Conservation (phyloP, 106 monocot species). For the Dioscorea alata region DNA sequence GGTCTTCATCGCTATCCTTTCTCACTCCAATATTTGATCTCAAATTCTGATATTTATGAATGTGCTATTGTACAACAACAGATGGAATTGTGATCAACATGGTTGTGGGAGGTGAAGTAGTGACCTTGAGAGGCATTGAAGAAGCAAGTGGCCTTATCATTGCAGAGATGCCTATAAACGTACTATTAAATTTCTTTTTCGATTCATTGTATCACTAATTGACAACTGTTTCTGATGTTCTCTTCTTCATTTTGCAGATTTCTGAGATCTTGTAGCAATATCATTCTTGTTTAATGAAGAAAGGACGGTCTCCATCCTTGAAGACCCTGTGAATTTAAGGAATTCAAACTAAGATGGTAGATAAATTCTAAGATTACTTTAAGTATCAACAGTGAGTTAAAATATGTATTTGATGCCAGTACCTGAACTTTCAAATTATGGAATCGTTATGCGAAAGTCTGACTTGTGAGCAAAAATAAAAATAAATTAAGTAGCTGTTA, state of each 20-base stretch:
- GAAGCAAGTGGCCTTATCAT: constrained; percentile 72
- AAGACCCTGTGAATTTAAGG: too few species aligned
- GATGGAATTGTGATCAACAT: constrained; percentile 99
- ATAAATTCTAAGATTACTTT: too few species aligned
- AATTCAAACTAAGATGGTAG: too few species aligned
- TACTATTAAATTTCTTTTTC: constrained; percentile 20
- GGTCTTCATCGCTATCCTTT: constrained; percentile 19
- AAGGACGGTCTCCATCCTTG: too few species aligned
- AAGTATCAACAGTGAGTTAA: too few species aligned
- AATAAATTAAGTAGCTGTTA: too few species aligned
- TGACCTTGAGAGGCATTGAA: constrained; percentile 65
- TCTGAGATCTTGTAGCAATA: constrained; percentile 39
- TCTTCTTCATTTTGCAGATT: constrained; percentile 37
- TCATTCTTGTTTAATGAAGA: too few species aligned
- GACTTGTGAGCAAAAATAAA: too few species aligned
- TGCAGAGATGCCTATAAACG: constrained; percentile 96
- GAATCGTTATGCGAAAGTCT: too few species aligned
- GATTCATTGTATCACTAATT: neutral
- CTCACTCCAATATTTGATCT: neutral
- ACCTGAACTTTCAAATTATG: too few species aligned
- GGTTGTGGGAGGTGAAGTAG: constrained; percentile 99
- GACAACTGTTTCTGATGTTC: neutral
- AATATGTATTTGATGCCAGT: too few species aligned
- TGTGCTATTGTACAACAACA: constrained; percentile 13
- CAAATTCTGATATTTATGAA: neutral